phyloP scores from a whole-genome alignment of 1,139 yeast genomes.

The Lodderomyces metapsilosis region DNA sequence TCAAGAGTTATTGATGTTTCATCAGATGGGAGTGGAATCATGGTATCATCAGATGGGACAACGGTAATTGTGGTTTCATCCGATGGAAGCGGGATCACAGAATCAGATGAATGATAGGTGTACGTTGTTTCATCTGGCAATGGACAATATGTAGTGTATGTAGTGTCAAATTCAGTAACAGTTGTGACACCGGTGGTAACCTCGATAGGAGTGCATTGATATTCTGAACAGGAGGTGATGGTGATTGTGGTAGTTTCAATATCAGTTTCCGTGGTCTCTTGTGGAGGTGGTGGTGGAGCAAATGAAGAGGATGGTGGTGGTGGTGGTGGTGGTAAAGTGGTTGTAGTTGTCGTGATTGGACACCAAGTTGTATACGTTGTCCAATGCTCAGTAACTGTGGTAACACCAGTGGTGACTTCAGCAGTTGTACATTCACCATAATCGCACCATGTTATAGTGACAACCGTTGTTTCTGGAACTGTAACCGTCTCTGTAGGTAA shows the following conservation, averaged over 20 bases:
- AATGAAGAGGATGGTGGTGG: neutral
- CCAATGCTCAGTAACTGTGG: slow-evolving; percentile 13
- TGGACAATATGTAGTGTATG: slow-evolving; percentile 36
- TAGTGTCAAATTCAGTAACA: slow-evolving; percentile 25
- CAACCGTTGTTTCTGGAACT: neutral
- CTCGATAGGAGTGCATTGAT: slow-evolving; percentile 27
- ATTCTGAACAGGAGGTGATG: slow-evolving; percentile 22
- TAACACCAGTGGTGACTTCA: slow-evolving; percentile 1
- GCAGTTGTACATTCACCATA: neutral
- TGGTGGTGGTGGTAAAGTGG: neutral
- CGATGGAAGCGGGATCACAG: neutral
- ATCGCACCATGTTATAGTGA: slow-evolving; percentile 1
- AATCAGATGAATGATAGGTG: no score
- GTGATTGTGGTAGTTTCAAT: slow-evolving; percentile 10
- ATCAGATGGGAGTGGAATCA: neutral
- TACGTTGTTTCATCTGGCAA: slow-evolving; percentile 11
- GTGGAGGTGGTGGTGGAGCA: neutral
- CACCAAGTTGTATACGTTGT: slow-evolving; percentile 35
- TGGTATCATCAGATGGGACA: neutral
- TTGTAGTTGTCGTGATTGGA: slow-evolving; percentile 18
- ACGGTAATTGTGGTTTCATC: no score
- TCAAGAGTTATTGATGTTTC: slow-evolving; percentile 6
- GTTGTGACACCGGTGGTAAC: slow-evolving; percentile 29
- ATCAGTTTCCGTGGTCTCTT: neutral
- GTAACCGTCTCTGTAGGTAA: slow-evolving; percentile 11